These are phyloP conservation scores for Fraxinus pennsylvanica DNA, from an alignment of 257 asterid species.

Conservation along the genomic window DNA sequence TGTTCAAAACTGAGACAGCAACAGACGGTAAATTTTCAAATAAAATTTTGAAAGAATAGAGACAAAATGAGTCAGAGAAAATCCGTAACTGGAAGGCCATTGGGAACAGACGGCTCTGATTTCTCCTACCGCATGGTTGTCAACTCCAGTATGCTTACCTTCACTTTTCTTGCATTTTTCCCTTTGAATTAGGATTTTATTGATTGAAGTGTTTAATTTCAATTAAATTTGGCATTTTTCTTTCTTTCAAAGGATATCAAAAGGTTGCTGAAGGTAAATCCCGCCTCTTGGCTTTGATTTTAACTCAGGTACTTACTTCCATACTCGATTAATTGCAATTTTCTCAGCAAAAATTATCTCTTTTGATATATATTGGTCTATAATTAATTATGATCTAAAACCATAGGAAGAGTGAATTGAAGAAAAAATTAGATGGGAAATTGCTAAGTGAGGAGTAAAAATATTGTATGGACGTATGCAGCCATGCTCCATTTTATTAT, in stretches of 20 bases:
- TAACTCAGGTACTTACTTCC: slow-evolving; percentile 54
- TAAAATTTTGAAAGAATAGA: background rate
- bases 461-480: background rate
- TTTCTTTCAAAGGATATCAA: slow-evolving; percentile 53
- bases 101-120: slow-evolving; percentile 95
- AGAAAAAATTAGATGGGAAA: background rate
- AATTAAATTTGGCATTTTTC: background rate
- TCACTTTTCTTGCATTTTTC: background rate
- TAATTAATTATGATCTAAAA: background rate
- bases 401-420: background rate
- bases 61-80: slow-evolving; percentile 55
- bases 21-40: no score
- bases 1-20: no score
- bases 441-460: background rate
- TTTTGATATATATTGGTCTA: background rate
- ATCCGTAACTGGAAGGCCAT: slow-evolving; percentile 64
- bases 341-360: background rate
- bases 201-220: background rate
- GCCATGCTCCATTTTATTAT: background rate
- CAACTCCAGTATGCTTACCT: slow-evolving; percentile 61
- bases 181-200: background rate
- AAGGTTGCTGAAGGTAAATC: slow-evolving; percentile 73
- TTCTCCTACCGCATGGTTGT: slow-evolving; percentile 95
- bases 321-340: slow-evolving; percentile 21
- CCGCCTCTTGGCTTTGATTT: slow-evolving; percentile 52